These are phyloP conservation scores for Stentor roeselii DNA, from an alignment of 73 alveolate species.

Conservation along the genomic window DNA sequence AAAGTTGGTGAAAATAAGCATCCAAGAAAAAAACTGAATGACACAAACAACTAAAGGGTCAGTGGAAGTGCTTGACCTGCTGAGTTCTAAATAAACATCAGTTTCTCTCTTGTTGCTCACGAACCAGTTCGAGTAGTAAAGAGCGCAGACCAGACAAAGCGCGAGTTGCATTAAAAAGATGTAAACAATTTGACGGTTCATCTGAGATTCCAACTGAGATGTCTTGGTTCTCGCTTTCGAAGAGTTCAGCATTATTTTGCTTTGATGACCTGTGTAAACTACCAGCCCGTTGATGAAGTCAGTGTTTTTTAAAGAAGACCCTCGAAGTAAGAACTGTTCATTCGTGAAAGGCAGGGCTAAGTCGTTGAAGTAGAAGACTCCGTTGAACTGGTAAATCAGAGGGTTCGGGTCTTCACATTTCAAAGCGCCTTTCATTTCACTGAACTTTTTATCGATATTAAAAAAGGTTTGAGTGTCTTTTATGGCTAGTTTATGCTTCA, in stretches of 20 bases:
- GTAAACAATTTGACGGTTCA: constrained; percentile 47
- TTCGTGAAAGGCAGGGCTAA: too few species aligned
- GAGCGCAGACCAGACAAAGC: constrained; percentile 53
- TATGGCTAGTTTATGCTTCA: constrained; percentile 78
- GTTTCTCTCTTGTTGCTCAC: not conserved
- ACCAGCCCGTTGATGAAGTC: constrained; percentile 65
- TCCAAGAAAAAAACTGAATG: too few species aligned
- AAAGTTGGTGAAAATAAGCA: constrained; percentile 36
- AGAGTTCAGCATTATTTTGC: constrained; percentile 66
- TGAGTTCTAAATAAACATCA: too few species aligned
- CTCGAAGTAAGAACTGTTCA: constrained; percentile 71
- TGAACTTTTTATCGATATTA: constrained; percentile 45
- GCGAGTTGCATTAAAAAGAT: constrained; percentile 45
- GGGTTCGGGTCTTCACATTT: constrained; percentile 37
- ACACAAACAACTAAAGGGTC: too few species aligned
- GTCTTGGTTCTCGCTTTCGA: constrained; percentile 54
- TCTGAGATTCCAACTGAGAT: too few species aligned
- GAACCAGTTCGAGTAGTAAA: constrained; percentile 32
- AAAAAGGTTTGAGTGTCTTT: constrained; percentile 77
- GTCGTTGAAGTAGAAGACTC: too few species aligned
- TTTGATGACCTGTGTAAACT: constrained; percentile 76
- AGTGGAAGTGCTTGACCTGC: too few species aligned
- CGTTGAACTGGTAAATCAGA: constrained; percentile 29
- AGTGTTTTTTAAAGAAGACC: constrained; percentile 69
- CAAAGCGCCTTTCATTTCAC: not conserved